These are phyloP conservation scores for Jaltomata sinuosa DNA, from an alignment of 257 asterid genomes.

Conservation along the genomic window DNA sequence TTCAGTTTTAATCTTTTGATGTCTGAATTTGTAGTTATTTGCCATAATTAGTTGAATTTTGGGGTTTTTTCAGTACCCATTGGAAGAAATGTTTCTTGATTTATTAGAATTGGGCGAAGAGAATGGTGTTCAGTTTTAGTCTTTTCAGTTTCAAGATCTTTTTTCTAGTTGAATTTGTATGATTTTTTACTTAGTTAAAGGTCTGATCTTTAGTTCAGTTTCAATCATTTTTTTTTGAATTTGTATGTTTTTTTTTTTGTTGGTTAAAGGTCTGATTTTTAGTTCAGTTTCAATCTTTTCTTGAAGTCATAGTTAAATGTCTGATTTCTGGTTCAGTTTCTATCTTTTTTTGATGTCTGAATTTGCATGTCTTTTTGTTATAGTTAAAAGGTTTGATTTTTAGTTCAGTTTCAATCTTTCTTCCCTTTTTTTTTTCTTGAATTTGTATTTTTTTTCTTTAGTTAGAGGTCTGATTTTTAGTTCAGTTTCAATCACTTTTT, in stretches of 20 bases:
- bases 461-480: background rate
- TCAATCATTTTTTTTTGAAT: background rate
- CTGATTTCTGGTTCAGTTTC: background rate
- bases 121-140: slow-evolving; percentile 15
- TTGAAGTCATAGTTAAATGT: background rate
- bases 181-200: background rate
- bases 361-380: background rate
- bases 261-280: background rate
- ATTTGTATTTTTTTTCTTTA: no score
- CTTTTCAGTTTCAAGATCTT: background rate
- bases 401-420: background rate
- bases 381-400: background rate
- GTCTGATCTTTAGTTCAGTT: background rate
- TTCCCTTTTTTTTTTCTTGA: no score
- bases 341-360: background rate
- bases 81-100: slow-evolving; percentile 6
- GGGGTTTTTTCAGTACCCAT: background rate
- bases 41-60: background rate
- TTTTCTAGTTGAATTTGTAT: no score
- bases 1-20: background rate
- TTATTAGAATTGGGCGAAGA: background rate
- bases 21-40: background rate
- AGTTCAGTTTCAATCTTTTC: background rate
- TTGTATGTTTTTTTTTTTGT: background rate
- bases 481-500: background rate